Base-by-base conservation (phyloP, 2,329 filamentous ascomycete species). In the Dactylellina cionopaga region DNA sequence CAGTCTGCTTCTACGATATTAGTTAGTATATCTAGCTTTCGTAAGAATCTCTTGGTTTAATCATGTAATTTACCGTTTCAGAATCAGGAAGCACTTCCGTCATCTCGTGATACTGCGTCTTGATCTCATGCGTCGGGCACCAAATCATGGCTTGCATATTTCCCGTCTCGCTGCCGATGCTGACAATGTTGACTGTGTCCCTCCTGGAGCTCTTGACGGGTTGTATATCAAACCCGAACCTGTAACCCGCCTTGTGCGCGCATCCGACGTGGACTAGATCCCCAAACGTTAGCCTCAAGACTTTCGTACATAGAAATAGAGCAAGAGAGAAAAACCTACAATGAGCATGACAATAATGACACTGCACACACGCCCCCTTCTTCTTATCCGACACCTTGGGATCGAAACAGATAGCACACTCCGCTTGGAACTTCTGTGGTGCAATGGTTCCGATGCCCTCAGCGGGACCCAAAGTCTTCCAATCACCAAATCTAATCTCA, bases 401-500 rank as follows among this genome's bases (percentile, higher is more conserved):
- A 52, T 86, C 85, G 80, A 92, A 92, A 84, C 95, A 99, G 15
- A 92, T 84, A 79, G 92, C 92, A 84, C 95, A 99, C 4, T 85
- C 82, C 75, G 92, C 89, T 39, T 91, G 88, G 78, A 91, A 96
- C 75, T 88, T 87, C 33, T 86, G 82, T 33, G 87, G 84, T 0
- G 90, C 86, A 68, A 99, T 93, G 5, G 90, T 89, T 2, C 91
- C 90, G 75, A 99, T 92, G 17, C 94, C 94, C 81, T 99, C 95
- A 1, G 91, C 92, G 29, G 92, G 90, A 76, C 92, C 90, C 31
- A 99, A 83, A 15, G 90, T 88, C 77, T 89, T 88, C 15, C 92
- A 90, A 77, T 91, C 91, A 74, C 91, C 93, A 80, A 97, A 99
- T 78, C 93, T 95, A 77, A 96, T 89, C 80, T 99, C 95, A 0